These are phyloP conservation scores for Glycine latifolia DNA, from an alignment of 306 rosid species.

Conservation along the genomic window DNA sequence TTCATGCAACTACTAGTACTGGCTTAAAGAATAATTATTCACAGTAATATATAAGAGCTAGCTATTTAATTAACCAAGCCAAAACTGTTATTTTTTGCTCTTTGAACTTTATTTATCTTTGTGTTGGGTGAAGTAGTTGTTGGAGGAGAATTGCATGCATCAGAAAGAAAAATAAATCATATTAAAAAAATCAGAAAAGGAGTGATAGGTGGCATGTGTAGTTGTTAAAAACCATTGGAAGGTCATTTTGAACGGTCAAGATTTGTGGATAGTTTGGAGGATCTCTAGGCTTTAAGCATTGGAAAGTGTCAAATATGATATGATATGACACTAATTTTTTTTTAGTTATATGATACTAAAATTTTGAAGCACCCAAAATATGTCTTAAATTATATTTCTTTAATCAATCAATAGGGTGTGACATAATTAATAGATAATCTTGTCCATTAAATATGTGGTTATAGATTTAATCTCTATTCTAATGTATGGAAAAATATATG, in stretches of 20 bases:
- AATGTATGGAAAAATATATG: no score
- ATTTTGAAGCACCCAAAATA: not conserved
- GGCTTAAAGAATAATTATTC: constrained; percentile 51
- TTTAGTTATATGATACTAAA: not conserved
- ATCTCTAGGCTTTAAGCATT: not conserved
- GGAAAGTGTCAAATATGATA: not conserved
- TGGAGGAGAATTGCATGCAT: constrained; percentile 90
- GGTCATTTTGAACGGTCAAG: not conserved
- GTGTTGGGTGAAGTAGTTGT: constrained; percentile 59
- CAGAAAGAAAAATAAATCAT: constrained; percentile 40
- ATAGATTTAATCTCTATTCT: no score
- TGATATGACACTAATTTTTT: not conserved
- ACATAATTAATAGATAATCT: no score
- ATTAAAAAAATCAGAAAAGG: not conserved
- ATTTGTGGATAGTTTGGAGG: not conserved
- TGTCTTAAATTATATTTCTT: not conserved
- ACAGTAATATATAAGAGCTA: not conserved
- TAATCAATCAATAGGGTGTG: not conserved
- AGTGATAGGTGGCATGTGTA: not conserved
- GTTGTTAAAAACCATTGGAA: not conserved
- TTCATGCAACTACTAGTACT: constrained; percentile 13
- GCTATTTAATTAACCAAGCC: not conserved
- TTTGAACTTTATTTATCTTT: constrained; percentile 33
- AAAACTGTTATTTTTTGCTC: constrained; percentile 9
- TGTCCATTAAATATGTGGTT: no score